A percentile compares a stretch with the other conserved stretches of the same genome.
Conservation (phyloP, 148 eudicot genomes). For the Rhododendron simsii region DNA sequence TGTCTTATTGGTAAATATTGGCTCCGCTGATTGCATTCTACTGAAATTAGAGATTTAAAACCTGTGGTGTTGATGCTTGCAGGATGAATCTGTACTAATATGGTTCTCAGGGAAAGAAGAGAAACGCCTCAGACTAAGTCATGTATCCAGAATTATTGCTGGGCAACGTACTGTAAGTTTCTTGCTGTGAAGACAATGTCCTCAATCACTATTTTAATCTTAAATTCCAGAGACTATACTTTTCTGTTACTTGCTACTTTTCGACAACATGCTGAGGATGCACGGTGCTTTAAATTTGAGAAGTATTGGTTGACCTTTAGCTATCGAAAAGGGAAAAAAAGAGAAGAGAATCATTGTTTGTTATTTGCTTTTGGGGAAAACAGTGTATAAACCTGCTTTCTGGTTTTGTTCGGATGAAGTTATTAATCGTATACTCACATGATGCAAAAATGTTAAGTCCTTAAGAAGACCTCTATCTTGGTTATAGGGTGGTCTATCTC, state of each 20-base stretch:
- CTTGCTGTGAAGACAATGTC: constrained; percentile 4
- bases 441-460: neutral
- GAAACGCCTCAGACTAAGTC: constrained; percentile 83
- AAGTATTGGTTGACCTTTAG: neutral
- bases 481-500: neutral
- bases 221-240: neutral
- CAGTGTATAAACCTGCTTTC: neutral
- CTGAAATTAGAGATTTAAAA: neutral
- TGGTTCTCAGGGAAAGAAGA: constrained; percentile 98
- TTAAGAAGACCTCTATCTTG: neutral
- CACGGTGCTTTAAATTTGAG: neutral
- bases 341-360: neutral
- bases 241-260: neutral
- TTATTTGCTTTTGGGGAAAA: neutral
- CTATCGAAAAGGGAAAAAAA: neutral
- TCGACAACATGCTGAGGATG: neutral
- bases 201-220: neutral
- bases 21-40: neutral
- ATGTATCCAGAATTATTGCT: constrained; percentile 86
- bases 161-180: constrained; percentile 95
- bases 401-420: neutral
- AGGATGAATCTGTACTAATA: constrained; percentile 86
- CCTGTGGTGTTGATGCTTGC: constrained; percentile 23
- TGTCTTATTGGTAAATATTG: neutral
- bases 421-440: neutral